phyloP scores from a whole-genome alignment of 495 filamentous ascomycete species.

The Aspergillus baeticus region DNA sequence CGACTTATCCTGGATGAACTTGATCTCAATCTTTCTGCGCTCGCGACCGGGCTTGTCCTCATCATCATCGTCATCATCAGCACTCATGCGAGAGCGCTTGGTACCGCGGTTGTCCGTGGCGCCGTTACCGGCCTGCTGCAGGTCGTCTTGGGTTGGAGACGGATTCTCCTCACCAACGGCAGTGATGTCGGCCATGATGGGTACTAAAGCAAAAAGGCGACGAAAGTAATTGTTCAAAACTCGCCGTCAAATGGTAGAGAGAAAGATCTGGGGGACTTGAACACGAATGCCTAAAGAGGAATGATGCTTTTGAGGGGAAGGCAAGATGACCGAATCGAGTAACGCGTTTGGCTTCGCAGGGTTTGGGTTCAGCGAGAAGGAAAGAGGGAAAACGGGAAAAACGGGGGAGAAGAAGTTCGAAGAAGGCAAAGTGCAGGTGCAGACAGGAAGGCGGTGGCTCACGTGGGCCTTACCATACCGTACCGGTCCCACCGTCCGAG shows the following conservation, averaged over 20 bases:
- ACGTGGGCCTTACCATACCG: constrained; percentile 20
- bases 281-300: constrained; percentile 47
- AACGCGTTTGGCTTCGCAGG: constrained; percentile 51
- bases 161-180: constrained; percentile 48
- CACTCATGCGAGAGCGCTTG: constrained; percentile 83
- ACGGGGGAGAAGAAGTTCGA: constrained; percentile 32
- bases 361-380: constrained; percentile 35
- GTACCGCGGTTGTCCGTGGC: constrained; percentile 72
- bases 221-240: constrained; percentile 8
- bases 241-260: constrained; percentile 17
- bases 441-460: constrained; percentile 43
- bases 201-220: constrained; percentile 14
- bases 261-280: constrained; percentile 21
- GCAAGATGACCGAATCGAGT: constrained; percentile 51
- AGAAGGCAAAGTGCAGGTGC: constrained; percentile 42
- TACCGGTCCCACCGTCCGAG: constrained; percentile 1
- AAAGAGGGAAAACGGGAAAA: constrained; percentile 30
- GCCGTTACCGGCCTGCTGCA: constrained; percentile 51
- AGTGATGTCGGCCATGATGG: constrained; percentile 45
- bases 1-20: constrained; percentile 99
- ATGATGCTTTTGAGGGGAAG: constrained; percentile 42
- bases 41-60: constrained; percentile 98
- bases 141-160: constrained; percentile 51
- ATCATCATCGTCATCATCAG: constrained; percentile 97
- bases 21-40: constrained; percentile 99